Evolutionary conservation across 2,329 filamentous ascomycete species (phyloP), one percentile per base, ranked within the genome.

Genomic region (Fusarium temperatum): DNA sequence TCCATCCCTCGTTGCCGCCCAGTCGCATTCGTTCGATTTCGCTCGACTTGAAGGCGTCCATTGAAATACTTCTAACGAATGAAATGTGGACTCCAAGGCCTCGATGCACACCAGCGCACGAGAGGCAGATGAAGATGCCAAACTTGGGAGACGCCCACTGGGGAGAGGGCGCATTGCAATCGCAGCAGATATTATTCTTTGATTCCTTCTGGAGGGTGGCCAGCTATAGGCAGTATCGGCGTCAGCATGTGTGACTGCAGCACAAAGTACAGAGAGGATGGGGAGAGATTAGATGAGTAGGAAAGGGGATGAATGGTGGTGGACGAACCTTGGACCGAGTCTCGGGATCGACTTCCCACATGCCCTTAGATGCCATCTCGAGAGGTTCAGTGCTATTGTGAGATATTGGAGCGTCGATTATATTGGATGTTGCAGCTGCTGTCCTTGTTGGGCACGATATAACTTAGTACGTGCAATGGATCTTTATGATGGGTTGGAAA

Each of bases 301-400:
- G 44, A 62, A 66, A 55, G 59, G 59, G 59, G 61, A 57, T 69
- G 28, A 55, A 62, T 63, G 32, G 38, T 54, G 22, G 32, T 54
- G 24, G 36, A 68, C 83, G 78, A 85, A 97, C 95, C 91, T 98
- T 98, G 81, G 93, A 94, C 85, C 94, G 91, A 71, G 96, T 98
- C 87, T 98, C 96, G 55, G 96, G 96, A 84, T 99, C 96, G 76
- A 99, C 95, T 86, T 99, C 96, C 96, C 96, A 99, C 93, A 98
- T 96, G 77, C 88, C 90, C 85, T 95, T 96, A 80, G 90, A 87
- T 76, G 89, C 85, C 89, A 91, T 90, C 64, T 76, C 78, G 58
- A 75, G 48, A 67, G 62, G 50, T 35, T 32, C 41, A 56, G 32
- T 62, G 36, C 15, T 51, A 36, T 44, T 53, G 39, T 51, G 45